phyloP scores from a whole-genome alignment of 1,284 basidiomycete genomes.

The Trametes hirsuta region DNA sequence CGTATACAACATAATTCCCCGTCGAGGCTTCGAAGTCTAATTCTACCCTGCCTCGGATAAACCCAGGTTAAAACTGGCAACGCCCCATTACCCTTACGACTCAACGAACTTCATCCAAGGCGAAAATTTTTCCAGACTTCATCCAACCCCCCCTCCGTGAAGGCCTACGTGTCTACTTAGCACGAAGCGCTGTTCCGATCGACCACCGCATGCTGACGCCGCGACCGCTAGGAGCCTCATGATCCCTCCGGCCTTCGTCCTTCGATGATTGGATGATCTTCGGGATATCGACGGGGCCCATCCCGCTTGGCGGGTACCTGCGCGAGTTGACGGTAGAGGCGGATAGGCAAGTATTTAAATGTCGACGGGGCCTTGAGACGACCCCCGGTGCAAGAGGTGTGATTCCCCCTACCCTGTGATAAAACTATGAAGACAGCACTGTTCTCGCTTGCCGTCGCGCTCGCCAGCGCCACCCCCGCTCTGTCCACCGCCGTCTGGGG shows the following conservation, averaged over 20 bases:
- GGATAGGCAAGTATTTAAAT: too few species aligned
- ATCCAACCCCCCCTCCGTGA: background rate
- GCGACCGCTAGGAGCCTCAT: background rate
- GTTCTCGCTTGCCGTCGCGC: constrained; percentile 30
- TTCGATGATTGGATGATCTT: constrained; percentile 12
- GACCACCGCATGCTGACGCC: background rate
- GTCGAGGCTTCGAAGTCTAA: background rate
- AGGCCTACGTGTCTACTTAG: background rate
- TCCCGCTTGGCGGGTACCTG: too few species aligned
- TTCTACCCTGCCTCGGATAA: background rate
- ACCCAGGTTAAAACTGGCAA: constrained; percentile 2
- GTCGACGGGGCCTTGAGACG: too few species aligned
- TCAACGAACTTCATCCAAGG: background rate
- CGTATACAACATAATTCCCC: background rate
- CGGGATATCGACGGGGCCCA: constrained; percentile 20
- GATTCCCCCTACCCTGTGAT: too few species aligned
- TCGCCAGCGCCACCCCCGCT: constrained; percentile 31
- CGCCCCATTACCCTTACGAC: background rate
- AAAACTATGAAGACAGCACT: constrained; percentile 26
- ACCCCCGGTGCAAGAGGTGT: too few species aligned
- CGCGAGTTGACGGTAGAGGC: too few species aligned
- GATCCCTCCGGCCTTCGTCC: background rate
- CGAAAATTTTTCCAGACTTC: constrained; percentile 4
- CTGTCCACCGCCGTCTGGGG: constrained; percentile 36
- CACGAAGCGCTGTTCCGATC: background rate